Conservation (phyloP, 495 filamentous ascomycete genomes). For the Evansstolkia leycettana region DNA sequence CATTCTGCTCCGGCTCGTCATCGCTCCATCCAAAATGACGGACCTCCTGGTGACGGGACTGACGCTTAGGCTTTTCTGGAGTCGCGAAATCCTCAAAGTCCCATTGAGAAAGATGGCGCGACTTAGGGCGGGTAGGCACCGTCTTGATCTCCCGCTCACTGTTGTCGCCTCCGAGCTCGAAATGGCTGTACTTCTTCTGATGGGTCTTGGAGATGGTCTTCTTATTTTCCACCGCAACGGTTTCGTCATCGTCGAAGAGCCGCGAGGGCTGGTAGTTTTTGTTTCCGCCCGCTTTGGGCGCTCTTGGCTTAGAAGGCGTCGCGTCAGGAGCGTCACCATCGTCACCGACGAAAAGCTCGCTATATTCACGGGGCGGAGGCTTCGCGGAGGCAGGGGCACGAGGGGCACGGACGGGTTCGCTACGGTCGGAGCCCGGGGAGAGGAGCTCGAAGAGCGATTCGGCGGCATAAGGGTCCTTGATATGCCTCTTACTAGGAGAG, state of each 20-base stretch:
- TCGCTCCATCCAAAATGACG: conserved; percentile 66
- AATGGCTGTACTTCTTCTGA: conserved; percentile 73
- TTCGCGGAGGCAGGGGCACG: conserved; percentile 39
- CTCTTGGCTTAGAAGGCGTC: conserved; percentile 38
- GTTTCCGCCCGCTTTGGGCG: conserved; percentile 51
- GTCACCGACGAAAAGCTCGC: conserved; percentile 49
- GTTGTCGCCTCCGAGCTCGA: conserved; percentile 63
- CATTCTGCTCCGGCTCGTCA: conserved; percentile 44
- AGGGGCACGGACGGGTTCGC: conserved; percentile 22
- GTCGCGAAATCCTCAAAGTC: conserved; percentile 77
- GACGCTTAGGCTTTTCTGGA: conserved; percentile 57
- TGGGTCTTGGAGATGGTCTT: conserved; percentile 46
- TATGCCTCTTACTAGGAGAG: conserved; percentile 37
- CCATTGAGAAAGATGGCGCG: conserved; percentile 62
- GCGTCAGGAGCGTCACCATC: conserved; percentile 23
- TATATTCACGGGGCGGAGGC: conserved; percentile 48
- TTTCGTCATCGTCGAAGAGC: conserved; percentile 48
- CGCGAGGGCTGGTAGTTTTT: conserved; percentile 61
- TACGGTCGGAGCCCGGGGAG: conserved; percentile 21
- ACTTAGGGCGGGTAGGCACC: conserved; percentile 27
- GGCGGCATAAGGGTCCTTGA: conserved; percentile 61
- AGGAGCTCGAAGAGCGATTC: conserved; percentile 38
- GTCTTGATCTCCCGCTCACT: conserved; percentile 24
- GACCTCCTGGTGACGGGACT: conserved; percentile 36
- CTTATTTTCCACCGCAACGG: conserved; percentile 17